These are phyloP conservation scores for Nicotiana obtusifolia DNA, from an alignment of 257 asterid species.

Conservation along the genomic window DNA sequence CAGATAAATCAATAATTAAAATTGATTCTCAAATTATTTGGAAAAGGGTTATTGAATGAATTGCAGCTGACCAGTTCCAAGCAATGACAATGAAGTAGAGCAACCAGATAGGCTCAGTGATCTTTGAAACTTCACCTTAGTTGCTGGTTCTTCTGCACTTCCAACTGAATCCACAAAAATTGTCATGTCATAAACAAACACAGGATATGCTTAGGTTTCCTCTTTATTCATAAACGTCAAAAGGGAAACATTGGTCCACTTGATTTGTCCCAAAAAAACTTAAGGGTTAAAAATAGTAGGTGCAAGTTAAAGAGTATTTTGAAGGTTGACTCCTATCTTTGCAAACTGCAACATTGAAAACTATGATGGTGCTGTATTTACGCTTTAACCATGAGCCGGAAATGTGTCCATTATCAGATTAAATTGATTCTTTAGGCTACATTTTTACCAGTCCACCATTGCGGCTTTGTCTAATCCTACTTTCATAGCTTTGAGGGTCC, in stretches of 20 bases:
- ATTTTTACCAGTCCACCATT: background rate
- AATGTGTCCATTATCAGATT: background rate
- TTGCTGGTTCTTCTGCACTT: slow-evolving; percentile 64
- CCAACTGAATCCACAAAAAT: slow-evolving; percentile 25
- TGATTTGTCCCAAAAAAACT: background rate
- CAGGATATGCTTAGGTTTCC: background rate
- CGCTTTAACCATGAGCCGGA: background rate
- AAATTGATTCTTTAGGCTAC: background rate
- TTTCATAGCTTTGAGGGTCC: background rate
- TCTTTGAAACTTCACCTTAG: slow-evolving; percentile 70
- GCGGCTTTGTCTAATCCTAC: background rate
- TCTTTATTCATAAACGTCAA: background rate
- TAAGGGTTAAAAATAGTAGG: background rate
- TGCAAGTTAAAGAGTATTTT: background rate
- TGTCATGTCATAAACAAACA: background rate
- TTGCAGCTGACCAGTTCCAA: slow-evolving; percentile 68
- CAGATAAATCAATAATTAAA: background rate
- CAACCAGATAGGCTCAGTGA: slow-evolving; percentile 70
- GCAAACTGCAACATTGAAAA: background rate
- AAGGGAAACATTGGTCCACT: background rate
- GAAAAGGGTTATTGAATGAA: background rate
- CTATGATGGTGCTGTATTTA: background rate
- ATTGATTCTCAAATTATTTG: background rate
- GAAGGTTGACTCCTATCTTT: background rate
- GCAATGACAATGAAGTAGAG: slow-evolving; percentile 51